Percentiles rank a stretch among this genome's conserved stretches.
These are phyloP conservation scores for Poterioochromonas sp. DNA, from an alignment of 352 stramenopile genomes.

Conservation along the genomic window DNA sequence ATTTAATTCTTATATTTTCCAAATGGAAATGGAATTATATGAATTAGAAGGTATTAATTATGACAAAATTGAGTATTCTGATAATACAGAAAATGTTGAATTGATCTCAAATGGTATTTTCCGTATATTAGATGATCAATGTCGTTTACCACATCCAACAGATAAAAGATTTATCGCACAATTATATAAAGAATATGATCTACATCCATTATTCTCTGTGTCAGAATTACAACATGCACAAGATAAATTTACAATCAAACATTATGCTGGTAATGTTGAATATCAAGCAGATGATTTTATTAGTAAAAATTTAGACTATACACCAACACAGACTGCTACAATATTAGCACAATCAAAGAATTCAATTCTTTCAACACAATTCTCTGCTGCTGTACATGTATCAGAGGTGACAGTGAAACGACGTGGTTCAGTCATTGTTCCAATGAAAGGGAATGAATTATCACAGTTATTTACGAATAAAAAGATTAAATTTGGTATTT, in stretches of 20 bases:
- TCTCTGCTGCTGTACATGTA: neutral
- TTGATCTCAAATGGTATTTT: constrained; percentile 65
- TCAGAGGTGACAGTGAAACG: neutral
- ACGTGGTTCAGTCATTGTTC: too few relatives aligned
- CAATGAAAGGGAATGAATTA: too few relatives aligned
- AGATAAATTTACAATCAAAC: neutral
- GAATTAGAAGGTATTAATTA: constrained; percentile 87
- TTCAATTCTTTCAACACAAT: neutral
- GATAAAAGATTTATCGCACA: constrained; percentile 83
- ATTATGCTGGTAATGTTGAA: constrained; percentile 70
- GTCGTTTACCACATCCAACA: constrained; percentile 70
- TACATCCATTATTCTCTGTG: constrained; percentile 67
- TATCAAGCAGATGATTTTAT: constrained; percentile 87
- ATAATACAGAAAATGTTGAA: constrained; percentile 69
- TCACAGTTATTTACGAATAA: neutral
- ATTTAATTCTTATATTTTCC: constrained; percentile 80
- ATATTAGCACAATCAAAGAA: neutral
- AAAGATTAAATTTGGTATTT: neutral
- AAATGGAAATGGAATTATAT: constrained; percentile 93
- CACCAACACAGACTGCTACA: constrained; percentile 47
- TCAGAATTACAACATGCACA: constrained; percentile 73
- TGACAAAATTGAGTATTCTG: constrained; percentile 67
- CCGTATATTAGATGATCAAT: constrained; percentile 50
- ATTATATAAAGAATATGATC: constrained; percentile 70
- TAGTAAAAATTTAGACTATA: constrained; percentile 94